Evolutionary conservation across 2,329 filamentous ascomycete species (phyloP), one percentile per base, ranked within the genome.

Genomic region (Paraphaeosphaeria sporulosa): DNA sequence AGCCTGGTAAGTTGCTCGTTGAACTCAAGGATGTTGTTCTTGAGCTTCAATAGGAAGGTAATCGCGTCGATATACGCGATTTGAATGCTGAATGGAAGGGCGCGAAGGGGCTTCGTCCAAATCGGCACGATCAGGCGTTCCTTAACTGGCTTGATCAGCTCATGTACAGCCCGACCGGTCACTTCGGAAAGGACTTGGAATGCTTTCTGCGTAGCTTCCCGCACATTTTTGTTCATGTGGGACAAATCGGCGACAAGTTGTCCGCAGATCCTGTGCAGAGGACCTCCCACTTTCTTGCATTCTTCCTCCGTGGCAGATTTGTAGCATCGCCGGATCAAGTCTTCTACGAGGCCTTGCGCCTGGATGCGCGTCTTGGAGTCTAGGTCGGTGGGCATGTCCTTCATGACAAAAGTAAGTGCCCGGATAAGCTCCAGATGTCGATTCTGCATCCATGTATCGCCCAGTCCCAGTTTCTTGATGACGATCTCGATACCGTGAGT

Each of bases 61-160:
- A 99, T 93, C 0, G 95, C 95, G 75, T 99, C 96, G 68, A 99
- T 97, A 73, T 96, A 98, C 4, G 95, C 96, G 67, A 99, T 99
- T 80, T 99, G 96, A 2, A 93, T 94, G 5, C 92, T 86, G 73
- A 99, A 99, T 0, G 95, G 95, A 62, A 99, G 82, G 0, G 95
- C 96, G 62, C 95, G 87, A 21, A 99, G 80, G 15, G 95, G 95
- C 76, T 99, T 99, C 67, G 92, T 92, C 81, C 95, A 99, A 50
- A 99, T 97, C 0, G 94, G 93, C 61, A 89, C 86, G n/a, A 98
- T 83, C 38, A 98, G 85, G 34, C 93, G 87, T 60, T 98, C 94
- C 78, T 95, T 96, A 70, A 96, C 92, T 0, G 94, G 94, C 65
- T 91, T 88, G 42, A 99, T 87, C 42, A 99, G 83, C 77, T 98